Evolutionary conservation across 1,284 basidiomycete species (phyloP).

Genomic region (Fomes fomentarius): DNA sequence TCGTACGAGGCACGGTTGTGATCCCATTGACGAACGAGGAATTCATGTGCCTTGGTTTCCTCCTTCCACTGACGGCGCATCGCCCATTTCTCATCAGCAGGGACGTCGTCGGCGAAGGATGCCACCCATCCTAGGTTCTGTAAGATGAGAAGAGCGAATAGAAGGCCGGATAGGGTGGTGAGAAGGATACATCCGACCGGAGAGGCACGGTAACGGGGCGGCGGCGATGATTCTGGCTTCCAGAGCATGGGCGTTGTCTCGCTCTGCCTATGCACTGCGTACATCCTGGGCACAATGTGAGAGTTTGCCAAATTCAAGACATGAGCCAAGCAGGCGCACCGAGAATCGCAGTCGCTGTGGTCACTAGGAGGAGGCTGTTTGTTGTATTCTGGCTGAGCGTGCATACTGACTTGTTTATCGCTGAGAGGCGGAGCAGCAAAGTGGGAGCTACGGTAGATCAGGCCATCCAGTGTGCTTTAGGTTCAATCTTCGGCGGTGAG

Average conservation of each 20-base stretch:
- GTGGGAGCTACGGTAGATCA: no score
- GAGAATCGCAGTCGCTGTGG: not conserved
- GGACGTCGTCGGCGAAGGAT: conserved; percentile 8
- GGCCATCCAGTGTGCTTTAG: no score
- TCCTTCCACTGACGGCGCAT: conserved; percentile 3
- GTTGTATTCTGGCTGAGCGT: not conserved
- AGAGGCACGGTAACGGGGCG: not conserved
- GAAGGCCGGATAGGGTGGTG: not conserved
- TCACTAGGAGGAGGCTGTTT: not conserved
- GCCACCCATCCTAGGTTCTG: conserved; percentile 11
- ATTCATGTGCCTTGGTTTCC: not conserved
- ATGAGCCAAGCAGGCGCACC: not conserved
- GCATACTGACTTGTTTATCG: not conserved
- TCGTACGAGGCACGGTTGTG: conserved; percentile 1
- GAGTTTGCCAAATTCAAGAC: not conserved
- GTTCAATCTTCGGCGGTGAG: no score
- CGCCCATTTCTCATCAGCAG: conserved; percentile 4
- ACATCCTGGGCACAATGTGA: not conserved
- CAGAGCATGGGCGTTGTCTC: no score
- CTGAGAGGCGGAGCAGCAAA: no score
- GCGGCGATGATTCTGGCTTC: no score
- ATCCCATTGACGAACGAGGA: not conserved
- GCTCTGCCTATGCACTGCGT: no score
- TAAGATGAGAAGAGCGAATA: conserved; percentile 3
- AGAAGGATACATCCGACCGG: not conserved